Base-by-base conservation (phyloP, 768 basidiomycete genomes). In the Boletus pseudo-olivaceus region DNA sequence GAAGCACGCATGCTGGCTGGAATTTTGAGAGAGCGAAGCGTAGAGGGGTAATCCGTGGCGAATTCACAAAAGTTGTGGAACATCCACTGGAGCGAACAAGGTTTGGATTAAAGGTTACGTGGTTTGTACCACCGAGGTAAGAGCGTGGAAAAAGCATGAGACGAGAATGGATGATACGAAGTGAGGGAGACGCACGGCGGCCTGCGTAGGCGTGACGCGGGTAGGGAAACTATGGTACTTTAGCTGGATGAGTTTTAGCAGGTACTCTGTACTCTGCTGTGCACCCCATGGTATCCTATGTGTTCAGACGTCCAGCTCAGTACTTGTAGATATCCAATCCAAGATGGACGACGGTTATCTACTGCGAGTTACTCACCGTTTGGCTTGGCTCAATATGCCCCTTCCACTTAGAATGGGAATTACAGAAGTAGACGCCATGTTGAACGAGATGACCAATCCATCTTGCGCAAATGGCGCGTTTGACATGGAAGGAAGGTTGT, bases 141-240 rank as follows among this genome's bases (percentile, higher is more conserved):
- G n/a, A 49, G 27, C 6, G 3, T 8, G 6, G 7, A 12, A 19
- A 47, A 14, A 3, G 5, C 30, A 15, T 43, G 10, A 55, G 34
- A 39, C 10, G 15, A 14, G 37, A 29, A 32, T 20, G 33, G 50
- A 37, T n/a, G 30, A 33, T 8, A 53, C 29, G 9, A 49, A 32
- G 40, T 17, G n/a, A 49, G 37, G 40, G 29, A 30, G 56, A 72
- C 78, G 55, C 68, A 95, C 93, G 14, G 81, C 87, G 5, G 93
- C 83, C 62, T 98, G 96, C 0, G 76, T 65, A 15, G 81, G 66
- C 0, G 89, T 89, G 11, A 98, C 82, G 40, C 92, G 85, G 1
- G 88, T 89, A 6, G 93, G 90, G 68, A 98, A 98, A 43, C 79
- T 87, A 27, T 96, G 89, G 67, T 98, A 97, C 71, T 98, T 99